Evolutionary conservation across 805 yeast species (phyloP).

Genomic region (Lachancea fermentati): DNA sequence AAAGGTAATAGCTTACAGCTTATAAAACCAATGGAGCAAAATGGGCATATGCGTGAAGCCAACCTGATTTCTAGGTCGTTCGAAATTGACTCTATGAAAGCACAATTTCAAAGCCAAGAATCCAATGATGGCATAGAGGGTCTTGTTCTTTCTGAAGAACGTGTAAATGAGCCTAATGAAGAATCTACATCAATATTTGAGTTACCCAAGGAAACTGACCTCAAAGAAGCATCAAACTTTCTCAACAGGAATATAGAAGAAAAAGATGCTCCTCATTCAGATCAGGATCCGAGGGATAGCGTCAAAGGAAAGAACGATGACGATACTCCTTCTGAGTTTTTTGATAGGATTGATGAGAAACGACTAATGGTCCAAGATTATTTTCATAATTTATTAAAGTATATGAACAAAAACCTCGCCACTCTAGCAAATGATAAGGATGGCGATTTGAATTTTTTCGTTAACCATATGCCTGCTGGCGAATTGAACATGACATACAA

Average conservation of each 20-base stretch:
- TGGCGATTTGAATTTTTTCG: constrained; percentile 58
- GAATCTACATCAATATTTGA: neutral
- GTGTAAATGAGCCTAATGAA: neutral
- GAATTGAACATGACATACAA: constrained; percentile 65
- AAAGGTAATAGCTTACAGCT: too few relatives aligned
- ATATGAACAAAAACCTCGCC: constrained; percentile 25
- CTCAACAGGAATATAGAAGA: too few relatives aligned
- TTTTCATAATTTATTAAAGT: constrained; percentile 23
- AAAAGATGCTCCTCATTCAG: neutral
- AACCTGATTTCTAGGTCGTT: too few relatives aligned
- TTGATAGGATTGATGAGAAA: constrained; percentile 10
- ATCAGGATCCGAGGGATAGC: neutral
- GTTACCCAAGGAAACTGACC: neutral
- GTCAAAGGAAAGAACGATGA: neutral
- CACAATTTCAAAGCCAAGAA: too few relatives aligned
- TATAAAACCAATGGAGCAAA: too few relatives aligned
- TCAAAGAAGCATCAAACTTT: neutral
- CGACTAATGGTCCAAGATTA: constrained; percentile 18
- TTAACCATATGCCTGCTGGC: constrained; percentile 61
- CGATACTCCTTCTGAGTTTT: neutral
- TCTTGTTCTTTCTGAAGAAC: neutral
- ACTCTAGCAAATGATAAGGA: constrained; percentile 48
- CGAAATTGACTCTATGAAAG: too few relatives aligned
- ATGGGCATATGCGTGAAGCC: too few relatives aligned
- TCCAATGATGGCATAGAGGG: neutral